Conservation (phyloP, 2,329 filamentous ascomycete genomes). For the Calycina herbarum region DNA sequence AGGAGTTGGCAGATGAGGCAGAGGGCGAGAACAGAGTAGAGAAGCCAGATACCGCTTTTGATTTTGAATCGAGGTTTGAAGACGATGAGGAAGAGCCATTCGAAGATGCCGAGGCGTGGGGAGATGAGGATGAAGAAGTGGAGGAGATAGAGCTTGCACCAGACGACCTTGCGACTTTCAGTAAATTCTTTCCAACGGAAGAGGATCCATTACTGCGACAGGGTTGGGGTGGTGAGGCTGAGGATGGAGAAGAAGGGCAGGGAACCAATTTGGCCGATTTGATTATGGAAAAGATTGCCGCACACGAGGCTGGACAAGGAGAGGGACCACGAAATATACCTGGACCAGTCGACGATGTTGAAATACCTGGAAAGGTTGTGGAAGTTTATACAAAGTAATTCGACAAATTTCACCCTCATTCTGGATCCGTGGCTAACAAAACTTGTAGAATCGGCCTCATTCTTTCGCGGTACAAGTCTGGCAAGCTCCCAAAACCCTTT, state of each 20-base stretch:
- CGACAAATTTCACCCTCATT: background rate
- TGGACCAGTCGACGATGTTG: constrained; percentile 65
- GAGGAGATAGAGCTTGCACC: constrained; percentile 82
- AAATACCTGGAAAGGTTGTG: constrained; percentile 86
- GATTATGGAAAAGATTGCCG: constrained; percentile 91
- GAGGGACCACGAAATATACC: constrained; percentile 36
- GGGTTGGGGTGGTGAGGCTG: constrained; percentile 39
- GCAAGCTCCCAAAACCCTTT: constrained; percentile 96
- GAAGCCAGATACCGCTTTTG: constrained; percentile 65
- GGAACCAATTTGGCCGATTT: constrained; percentile 85
- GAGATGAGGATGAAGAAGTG: constrained; percentile 72
- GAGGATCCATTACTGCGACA: constrained; percentile 45
- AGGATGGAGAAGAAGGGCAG: constrained; percentile 46
- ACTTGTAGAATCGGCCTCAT: constrained; percentile 72
- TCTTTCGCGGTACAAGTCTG: constrained; percentile 89
- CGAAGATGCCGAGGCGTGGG: constrained; percentile 67
- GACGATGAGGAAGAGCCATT: constrained; percentile 52
- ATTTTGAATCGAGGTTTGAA: constrained; percentile 75
- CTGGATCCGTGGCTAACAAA: constrained; percentile 16
- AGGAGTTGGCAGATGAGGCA: constrained; percentile 85
- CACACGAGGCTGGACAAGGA: constrained; percentile 73
- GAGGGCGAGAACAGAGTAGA: constrained; percentile 48
- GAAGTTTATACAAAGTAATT: constrained; percentile 86
- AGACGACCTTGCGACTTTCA: constrained; percentile 84
- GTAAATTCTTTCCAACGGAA: constrained; percentile 78